These are phyloP conservation scores for Penicillium sp. DNA, from an alignment of 2,329 filamentous ascomycete genomes.

Conservation along the genomic window DNA sequence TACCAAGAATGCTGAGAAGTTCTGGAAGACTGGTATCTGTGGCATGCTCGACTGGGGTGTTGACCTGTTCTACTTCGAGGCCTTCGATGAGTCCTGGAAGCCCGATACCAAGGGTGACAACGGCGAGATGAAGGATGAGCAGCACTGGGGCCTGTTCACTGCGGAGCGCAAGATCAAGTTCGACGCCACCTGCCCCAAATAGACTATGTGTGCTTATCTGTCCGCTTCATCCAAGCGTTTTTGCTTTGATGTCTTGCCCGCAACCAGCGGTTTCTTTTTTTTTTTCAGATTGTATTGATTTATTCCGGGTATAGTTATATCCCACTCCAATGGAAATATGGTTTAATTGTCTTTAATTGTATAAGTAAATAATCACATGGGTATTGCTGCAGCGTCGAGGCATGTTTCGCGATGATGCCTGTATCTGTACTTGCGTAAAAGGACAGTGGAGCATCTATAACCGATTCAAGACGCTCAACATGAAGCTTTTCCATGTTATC, in stretches of 20 bases:
- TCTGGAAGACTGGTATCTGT: conserved; percentile 63
- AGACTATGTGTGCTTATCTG: conserved; percentile 1
- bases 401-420: too few relatives aligned
- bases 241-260: background rate
- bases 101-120: conserved; percentile 61
- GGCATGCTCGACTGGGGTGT: conserved; percentile 62
- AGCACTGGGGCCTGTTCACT: conserved; percentile 67
- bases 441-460: too few relatives aligned
- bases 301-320: conserved; percentile 1
- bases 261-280: background rate
- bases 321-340: conserved; percentile 5
- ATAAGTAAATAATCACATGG: background rate
- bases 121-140: conserved; percentile 61
- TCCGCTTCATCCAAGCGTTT: background rate
- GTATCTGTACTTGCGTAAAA: too few relatives aligned
- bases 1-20: conserved; percentile 56
- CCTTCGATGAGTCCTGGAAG: conserved; percentile 72
- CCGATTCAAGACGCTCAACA: too few relatives aligned
- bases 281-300: conserved; percentile 16
- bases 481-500: too few relatives aligned
- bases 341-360: background rate
- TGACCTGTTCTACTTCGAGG: conserved; percentile 72
- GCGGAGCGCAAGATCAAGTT: conserved; percentile 59
- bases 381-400: background rate
- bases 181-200: conserved; percentile 44